Base-by-base conservation (phyloP, 1,284 basidiomycete species). In the Cutaneotrichosporon sp. region DNA sequence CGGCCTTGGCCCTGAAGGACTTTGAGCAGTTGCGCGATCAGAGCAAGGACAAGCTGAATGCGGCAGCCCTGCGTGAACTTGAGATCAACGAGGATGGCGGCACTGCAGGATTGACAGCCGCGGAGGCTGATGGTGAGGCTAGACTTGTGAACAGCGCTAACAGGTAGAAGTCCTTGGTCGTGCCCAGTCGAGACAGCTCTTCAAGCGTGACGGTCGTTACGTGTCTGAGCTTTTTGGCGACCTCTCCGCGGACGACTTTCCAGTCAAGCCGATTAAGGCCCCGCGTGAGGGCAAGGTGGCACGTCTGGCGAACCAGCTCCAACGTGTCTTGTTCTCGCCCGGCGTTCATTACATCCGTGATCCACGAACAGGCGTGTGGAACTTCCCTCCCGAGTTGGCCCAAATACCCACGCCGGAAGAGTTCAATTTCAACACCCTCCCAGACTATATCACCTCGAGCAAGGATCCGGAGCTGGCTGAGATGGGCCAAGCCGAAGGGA, bases 311-410 rank as follows among this genome's bases (percentile, higher is more conserved):
- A 89, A 91, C 67, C 84, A 84, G 2, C 77, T 97, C 2, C 86
- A 89, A 46, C 81, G 89, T 12, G 87, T 90, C 1, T 75, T 94
- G 19, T 91, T 91, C 79, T 92, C 89, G 62, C 88, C 89, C 3
- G 91, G 91, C n/a, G 86, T 96, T 0, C 88, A 94, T 66, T 90
- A 88, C 84, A 74, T 97, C 2, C 83, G 84, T 63, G 92, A 98
- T 65, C 87, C 89, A 1, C 80, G 89, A 9, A 88, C 90, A 0
- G 80, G 83, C 6, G 86, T 90, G 7, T 94, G 90, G 76, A 96
- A 96, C 69, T 97, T 90, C 67, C 75, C 84, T 0, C 81, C 83
- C 2, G 81, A 80, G 64, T 75, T 90, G 4, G 50, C 61, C 10
- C 81, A 86, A 66, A 82, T 97, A 39, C 88, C 92, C 0, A 79